These are phyloP conservation scores for Trichodelitschia bisporula DNA, from an alignment of 495 filamentous ascomycete genomes.

Conservation along the genomic window DNA sequence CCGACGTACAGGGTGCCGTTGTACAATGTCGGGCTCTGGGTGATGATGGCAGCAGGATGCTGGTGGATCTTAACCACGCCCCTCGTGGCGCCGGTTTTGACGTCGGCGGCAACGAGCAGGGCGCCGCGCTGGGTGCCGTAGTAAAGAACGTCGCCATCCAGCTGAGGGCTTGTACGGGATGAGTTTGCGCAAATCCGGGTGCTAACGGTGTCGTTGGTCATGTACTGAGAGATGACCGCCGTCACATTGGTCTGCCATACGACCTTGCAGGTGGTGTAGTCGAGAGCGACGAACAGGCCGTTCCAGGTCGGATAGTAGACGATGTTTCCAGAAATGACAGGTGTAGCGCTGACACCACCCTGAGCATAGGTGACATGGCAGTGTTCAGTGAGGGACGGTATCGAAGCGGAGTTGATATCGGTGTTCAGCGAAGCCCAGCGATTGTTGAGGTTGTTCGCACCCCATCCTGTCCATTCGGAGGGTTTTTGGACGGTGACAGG, in stretches of 20 bases:
- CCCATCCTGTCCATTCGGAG: constrained; percentile 4
- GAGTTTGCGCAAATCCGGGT: too few relatives aligned
- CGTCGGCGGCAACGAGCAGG: constrained; percentile 15
- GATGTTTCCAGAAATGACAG: constrained; percentile 7
- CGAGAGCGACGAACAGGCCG: constrained; percentile 15
- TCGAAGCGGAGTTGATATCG: constrained; percentile 1
- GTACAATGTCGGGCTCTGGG: constrained; percentile 12
- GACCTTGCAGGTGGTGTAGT: constrained; percentile 14
- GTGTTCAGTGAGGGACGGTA: constrained; percentile 1
- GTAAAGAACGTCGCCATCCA: constrained; percentile 12
- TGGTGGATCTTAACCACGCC: constrained; percentile 10
- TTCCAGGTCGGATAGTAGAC: constrained; percentile 18
- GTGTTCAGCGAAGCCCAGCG: constrained; percentile 3
- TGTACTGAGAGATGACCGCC: constrained; percentile 8
- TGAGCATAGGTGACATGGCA: constrained; percentile 2
- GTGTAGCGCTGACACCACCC: constrained; percentile 16
- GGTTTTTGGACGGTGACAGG: too few relatives aligned
- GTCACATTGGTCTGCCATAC: constrained; percentile 15
- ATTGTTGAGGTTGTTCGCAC: constrained; percentile 4
- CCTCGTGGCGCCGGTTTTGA: constrained; percentile 9
- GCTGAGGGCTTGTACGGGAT: constrained; percentile 11
- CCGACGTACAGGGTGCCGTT: constrained; percentile 13
- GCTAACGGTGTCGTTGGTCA: constrained; percentile 4
- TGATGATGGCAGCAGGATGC: constrained; percentile 14
- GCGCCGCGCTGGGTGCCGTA: constrained; percentile 16